A percentile compares a stretch with the other conserved stretches of the same genome.
Evolutionary conservation across 352 stramenopile species (phyloP).

Genomic region (Phytophthora litchii): DNA sequence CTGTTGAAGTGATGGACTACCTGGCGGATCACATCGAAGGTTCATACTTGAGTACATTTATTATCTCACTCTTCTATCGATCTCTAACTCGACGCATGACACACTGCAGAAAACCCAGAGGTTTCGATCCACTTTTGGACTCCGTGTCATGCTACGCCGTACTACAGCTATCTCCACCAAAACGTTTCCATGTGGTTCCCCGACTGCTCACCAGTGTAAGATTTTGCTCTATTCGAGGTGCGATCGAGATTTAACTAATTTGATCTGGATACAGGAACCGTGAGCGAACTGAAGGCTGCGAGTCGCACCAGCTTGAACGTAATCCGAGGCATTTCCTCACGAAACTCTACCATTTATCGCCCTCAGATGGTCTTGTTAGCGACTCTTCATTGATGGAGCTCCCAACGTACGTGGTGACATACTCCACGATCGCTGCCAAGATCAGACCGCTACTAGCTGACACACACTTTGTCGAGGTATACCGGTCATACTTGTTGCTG

Average conservation of each 20-base stretch:
- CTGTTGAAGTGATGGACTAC: constrained; percentile 84
- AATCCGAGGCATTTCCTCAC: constrained; percentile 58
- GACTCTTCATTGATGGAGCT: constrained; percentile 38
- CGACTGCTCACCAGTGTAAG: constrained; percentile 80
- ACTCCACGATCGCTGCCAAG: constrained; percentile 54
- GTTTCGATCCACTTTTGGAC: constrained; percentile 87
- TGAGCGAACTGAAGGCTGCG: constrained; percentile 55
- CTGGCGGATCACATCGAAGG: constrained; percentile 60
- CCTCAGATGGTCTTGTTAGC: constrained; percentile 18
- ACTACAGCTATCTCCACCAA: constrained; percentile 87
- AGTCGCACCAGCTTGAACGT: constrained; percentile 70
- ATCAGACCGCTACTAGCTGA: constrained; percentile 53
- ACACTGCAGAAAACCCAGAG: constrained; percentile 34
- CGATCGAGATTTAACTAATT: constrained; percentile 5
- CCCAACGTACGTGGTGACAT: constrained; percentile 72
- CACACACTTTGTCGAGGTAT: constrained; percentile 58
- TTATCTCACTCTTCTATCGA: background rate
- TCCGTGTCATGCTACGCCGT: constrained; percentile 84
- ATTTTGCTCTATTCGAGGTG: background rate
- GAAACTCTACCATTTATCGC: constrained; percentile 58
- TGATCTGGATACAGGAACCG: constrained; percentile 53
- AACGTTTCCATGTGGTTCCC: constrained; percentile 89
- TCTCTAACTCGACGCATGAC: background rate
- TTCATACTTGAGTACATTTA: constrained; percentile 15
- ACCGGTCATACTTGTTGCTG: constrained; percentile 9